phyloP scores from a whole-genome alignment of 352 stramenopile genomes.

The Phytophthora sojae region DNA sequence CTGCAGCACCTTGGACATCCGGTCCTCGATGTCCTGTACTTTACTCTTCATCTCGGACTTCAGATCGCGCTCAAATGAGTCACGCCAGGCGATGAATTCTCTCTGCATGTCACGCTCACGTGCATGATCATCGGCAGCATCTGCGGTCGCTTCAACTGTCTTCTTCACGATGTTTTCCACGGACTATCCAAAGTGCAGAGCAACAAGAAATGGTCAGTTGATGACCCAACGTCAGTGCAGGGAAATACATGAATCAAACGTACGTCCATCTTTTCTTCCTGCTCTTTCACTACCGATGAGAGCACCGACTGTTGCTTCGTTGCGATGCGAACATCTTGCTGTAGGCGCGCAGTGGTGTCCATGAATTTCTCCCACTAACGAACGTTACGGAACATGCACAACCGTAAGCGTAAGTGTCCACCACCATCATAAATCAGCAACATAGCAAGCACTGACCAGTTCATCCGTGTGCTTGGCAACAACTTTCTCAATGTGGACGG shows the following conservation, averaged over 20 bases:
- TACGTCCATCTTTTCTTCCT: constrained; percentile 59
- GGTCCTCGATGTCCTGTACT: constrained; percentile 64
- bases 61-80: constrained; percentile 47
- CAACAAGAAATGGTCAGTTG: constrained; percentile 4
- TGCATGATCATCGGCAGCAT: constrained; percentile 13
- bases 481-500: constrained; percentile 75
- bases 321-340: constrained; percentile 40
- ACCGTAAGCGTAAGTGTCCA: not conserved
- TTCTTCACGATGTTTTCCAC: constrained; percentile 38
- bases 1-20: constrained; percentile 64
- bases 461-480: constrained; percentile 71
- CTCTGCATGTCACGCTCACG: constrained; percentile 31
- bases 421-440: not conserved
- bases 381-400: not conserved
- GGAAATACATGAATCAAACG: constrained; percentile 7
- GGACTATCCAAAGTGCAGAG: constrained; percentile 18
- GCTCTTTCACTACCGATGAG: constrained; percentile 36
- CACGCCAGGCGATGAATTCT: constrained; percentile 44
- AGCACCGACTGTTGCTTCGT: constrained; percentile 43
- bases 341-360: constrained; percentile 45
- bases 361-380: constrained; percentile 62
- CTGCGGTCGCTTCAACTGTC: not conserved
- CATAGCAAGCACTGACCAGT: constrained; percentile 47
- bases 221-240: constrained; percentile 9
- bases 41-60: constrained; percentile 57